Conservation (phyloP, 768 basidiomycete genomes). For the Leccinum variicolor region DNA sequence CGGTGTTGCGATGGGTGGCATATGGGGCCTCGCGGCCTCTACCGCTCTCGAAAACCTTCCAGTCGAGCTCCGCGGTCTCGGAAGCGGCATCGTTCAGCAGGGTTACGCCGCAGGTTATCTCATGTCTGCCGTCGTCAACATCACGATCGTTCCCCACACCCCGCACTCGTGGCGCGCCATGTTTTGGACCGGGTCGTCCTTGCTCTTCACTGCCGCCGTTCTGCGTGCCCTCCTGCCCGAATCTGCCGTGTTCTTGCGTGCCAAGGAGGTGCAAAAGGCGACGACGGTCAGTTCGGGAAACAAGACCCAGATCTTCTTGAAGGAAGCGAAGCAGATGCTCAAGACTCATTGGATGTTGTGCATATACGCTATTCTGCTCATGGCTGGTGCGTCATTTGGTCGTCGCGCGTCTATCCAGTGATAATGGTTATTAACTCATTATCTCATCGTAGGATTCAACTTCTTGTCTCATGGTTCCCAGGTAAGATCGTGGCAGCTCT, state of each 20-base stretch:
- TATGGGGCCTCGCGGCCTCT: slow-evolving; percentile 84
- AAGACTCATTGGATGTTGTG: slow-evolving; percentile 79
- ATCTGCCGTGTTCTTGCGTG: slow-evolving; percentile 68
- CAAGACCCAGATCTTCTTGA: slow-evolving; percentile 71
- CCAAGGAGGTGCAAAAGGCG: slow-evolving; percentile 50
- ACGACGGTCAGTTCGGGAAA: slow-evolving; percentile 36
- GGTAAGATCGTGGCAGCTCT: slow-evolving; percentile 27
- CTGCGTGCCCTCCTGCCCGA: slow-evolving; percentile 74
- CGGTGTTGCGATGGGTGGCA: slow-evolving; percentile 84
- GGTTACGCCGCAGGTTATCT: slow-evolving; percentile 92
- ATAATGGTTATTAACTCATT: neutral
- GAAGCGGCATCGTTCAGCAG: slow-evolving; percentile 83
- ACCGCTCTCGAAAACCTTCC: slow-evolving; percentile 90
- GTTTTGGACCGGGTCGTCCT: slow-evolving; percentile 77
- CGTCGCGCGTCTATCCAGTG: neutral
- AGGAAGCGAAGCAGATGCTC: slow-evolving; percentile 72
- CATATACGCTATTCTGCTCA: slow-evolving; percentile 79
- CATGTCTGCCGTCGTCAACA: slow-evolving; percentile 79
- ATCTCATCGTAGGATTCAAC: slow-evolving; percentile 53
- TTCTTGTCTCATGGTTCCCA: slow-evolving; percentile 75
- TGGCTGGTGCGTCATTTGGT: slow-evolving; percentile 47
- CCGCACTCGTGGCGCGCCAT: slow-evolving; percentile 63
- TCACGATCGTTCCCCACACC: slow-evolving; percentile 46
- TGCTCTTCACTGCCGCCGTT: slow-evolving; percentile 66
- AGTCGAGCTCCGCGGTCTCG: slow-evolving; percentile 83